phyloP scores from a whole-genome alignment of 495 filamentous ascomycete genomes.

The Aspergillus indologenus region DNA sequence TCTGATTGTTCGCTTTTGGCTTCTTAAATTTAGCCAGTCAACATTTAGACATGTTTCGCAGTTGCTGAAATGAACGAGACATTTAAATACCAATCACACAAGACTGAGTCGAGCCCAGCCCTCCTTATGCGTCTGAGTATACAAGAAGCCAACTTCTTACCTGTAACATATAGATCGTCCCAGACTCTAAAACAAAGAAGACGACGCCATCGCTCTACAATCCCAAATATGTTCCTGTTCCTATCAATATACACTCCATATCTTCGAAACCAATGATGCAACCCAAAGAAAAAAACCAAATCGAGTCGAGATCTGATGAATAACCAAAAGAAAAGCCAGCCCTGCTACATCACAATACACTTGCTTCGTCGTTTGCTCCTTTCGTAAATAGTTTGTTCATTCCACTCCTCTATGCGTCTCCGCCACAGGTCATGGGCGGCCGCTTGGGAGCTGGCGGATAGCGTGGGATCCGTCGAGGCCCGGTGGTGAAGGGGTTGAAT shows the following conservation, averaged over 20 bases:
- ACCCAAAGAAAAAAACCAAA: not conserved
- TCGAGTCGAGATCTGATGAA: not conserved
- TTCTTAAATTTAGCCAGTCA: no score
- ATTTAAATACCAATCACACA: no score
- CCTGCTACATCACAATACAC: conserved; percentile 39
- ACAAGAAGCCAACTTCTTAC: no score
- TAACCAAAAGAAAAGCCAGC: not conserved
- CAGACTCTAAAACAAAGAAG: not conserved
- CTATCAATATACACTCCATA: not conserved
- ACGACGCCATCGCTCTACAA: not conserved
- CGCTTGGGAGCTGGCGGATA: conserved; percentile 29
- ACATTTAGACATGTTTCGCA: no score
- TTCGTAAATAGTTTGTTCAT: conserved; percentile 42
- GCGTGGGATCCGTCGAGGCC: conserved; percentile 37
- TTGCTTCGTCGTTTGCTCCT: conserved; percentile 35
- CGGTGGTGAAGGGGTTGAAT: conserved; percentile 28
- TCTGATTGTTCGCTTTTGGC: no score
- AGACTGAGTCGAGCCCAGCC: no score
- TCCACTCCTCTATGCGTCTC: conserved; percentile 44
- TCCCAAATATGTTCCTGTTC: not conserved
- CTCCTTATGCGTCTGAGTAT: no score
- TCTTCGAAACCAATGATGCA: conserved; percentile 9
- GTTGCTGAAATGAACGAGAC: no score
- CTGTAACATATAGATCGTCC: not conserved
- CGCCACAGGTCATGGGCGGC: conserved; percentile 41